Evolutionary conservation across 202 grass and related monocot genomes (phyloP).

Genomic region (Dendrocalamus latiflorus): DNA sequence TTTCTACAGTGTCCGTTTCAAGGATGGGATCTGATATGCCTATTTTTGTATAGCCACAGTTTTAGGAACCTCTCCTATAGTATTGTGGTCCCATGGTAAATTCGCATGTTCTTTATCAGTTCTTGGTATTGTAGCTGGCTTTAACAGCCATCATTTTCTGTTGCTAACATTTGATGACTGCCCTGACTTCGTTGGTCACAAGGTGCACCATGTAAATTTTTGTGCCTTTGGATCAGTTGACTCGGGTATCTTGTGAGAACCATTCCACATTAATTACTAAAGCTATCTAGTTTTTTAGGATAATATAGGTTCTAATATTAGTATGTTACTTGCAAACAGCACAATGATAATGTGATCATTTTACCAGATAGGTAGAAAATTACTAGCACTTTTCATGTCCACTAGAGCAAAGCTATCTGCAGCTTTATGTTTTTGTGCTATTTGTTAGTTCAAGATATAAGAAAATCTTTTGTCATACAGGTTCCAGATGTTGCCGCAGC

Average conservation of each 20-base stretch:
- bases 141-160: too few relatives aligned
- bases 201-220: neutral
- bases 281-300: too few relatives aligned
- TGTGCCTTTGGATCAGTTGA: neutral
- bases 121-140: too few relatives aligned
- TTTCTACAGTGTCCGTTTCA: neutral
- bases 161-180: too few relatives aligned
- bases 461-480: slow-evolving; percentile 36
- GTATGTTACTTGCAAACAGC: neutral
- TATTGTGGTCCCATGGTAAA: neutral
- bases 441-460: slow-evolving; percentile 23
- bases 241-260: neutral
- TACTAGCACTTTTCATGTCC: neutral
- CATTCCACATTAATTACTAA: neutral
- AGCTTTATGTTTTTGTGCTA: neutral
- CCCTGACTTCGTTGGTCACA: too few relatives aligned
- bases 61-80: neutral
- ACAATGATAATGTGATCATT: neutral
- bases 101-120: slow-evolving; percentile 1
- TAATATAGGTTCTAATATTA: slow-evolving; percentile 4
- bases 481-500: slow-evolving; percentile 84
- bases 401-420: neutral
- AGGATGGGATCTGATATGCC: neutral
- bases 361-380: neutral
- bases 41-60: neutral